These are phyloP conservation scores for Rhynchosporium secalis DNA, from an alignment of 2,329 filamentous ascomycete genomes.

Conservation along the genomic window DNA sequence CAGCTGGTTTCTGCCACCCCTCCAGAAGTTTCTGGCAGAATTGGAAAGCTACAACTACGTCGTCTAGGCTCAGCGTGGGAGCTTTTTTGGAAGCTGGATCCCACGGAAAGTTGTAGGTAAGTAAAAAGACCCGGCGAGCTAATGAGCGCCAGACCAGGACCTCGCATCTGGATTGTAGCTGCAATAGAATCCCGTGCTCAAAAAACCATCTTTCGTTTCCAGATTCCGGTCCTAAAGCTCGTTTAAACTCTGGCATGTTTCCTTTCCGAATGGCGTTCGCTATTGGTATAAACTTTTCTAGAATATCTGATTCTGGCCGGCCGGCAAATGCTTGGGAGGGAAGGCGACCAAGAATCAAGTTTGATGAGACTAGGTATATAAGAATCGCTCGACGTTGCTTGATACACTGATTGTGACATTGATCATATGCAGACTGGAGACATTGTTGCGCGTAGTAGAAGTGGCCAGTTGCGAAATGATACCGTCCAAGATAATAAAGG, in stretches of 20 bases:
- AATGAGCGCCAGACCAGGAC: constrained; percentile 83
- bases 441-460: constrained; percentile 75
- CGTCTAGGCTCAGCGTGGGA: constrained; percentile 71
- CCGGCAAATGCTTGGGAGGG: constrained; percentile 67
- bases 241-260: constrained; percentile 72
- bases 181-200: constrained; percentile 71
- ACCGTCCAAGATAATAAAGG: constrained; percentile 90
- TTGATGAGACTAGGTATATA: constrained; percentile 78
- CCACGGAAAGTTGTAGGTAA: constrained; percentile 71
- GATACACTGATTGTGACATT: constrained; percentile 72
- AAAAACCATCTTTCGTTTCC: constrained; percentile 71
- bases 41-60: constrained; percentile 63
- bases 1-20: constrained; percentile 48
- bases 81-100: constrained; percentile 59
- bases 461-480: constrained; percentile 81
- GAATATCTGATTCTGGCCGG: constrained; percentile 66
- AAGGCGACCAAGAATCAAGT: constrained; percentile 82
- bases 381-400: constrained; percentile 79
- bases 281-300: constrained; percentile 70
- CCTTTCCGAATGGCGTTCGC: constrained; percentile 70
- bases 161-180: constrained; percentile 74
- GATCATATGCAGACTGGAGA: constrained; percentile 76
- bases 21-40: constrained; percentile 66
- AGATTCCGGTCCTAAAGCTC: constrained; percentile 57
- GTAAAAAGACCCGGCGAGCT: constrained; percentile 72